A percentile compares a stretch with the other conserved stretches of the same genome.
Evolutionary conservation across 2,329 filamentous ascomycete species (phyloP).

Genomic region (Penicillium sp.): DNA sequence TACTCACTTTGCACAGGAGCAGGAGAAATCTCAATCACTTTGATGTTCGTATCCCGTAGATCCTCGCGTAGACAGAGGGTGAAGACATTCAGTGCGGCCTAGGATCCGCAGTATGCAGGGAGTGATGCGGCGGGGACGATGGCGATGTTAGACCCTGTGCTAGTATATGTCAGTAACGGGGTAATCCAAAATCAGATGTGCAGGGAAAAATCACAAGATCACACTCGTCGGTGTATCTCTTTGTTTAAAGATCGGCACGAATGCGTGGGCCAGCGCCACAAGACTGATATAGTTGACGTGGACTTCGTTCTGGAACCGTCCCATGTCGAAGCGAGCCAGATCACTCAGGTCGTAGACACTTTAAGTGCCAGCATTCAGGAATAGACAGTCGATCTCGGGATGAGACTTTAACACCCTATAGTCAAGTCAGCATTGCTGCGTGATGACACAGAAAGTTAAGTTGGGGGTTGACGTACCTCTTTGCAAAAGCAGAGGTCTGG

Average conservation of each 20-base stretch:
- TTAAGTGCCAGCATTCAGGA: conserved; percentile 62
- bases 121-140: conserved; percentile 51
- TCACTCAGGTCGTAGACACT: conserved; percentile 49
- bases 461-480: background rate
- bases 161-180: conserved; percentile 6
- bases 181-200: background rate
- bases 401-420: conserved; percentile 28
- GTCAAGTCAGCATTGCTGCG: background rate
- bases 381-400: conserved; percentile 57
- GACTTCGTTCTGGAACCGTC: conserved; percentile 45
- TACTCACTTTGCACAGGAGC: conserved; percentile 41
- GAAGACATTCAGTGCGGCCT: conserved; percentile 55
- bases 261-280: conserved; percentile 48
- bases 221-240: conserved; percentile 32
- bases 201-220: conserved; percentile 29
- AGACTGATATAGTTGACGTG: conserved; percentile 53
- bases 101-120: conserved; percentile 57
- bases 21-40: conserved; percentile 54
- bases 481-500: conserved; percentile 46
- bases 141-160: conserved; percentile 48
- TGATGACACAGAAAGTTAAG: no score
- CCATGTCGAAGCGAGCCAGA: conserved; percentile 47
- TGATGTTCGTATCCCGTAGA: conserved; percentile 37
- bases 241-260: conserved; percentile 49
- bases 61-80: conserved; percentile 49